Base-by-base conservation (phyloP, 768 basidiomycete genomes). In the Leccinum disarticulatum region DNA sequence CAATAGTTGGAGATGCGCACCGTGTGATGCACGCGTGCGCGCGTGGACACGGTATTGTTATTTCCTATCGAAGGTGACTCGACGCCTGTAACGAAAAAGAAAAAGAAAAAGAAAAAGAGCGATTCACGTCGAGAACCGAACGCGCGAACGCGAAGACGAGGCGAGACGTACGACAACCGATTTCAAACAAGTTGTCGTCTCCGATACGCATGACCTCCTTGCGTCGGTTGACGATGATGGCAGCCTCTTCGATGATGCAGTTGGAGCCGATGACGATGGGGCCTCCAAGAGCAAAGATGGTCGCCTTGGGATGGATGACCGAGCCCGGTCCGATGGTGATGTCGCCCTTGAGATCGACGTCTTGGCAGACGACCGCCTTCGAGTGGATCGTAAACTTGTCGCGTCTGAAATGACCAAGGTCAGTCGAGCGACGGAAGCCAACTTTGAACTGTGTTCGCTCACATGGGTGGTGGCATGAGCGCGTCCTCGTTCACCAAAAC, bases 181-280 rank as follows among this genome's bases (percentile, higher is more conserved):
- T 93, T 76, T 97, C 93, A 68, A 99, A 96, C 59, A 95, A 78
- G 72, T 98, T 98, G 61, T 91, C 87, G 71, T 96, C 88, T 6
- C 96, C 96, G 52, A 99, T 93, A 19, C 87, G 85, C 93, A 98
- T 93, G 36, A 89, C 84, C 68, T 93, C 90, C 67, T 90, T 93
- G 56, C 61, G 90, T 85, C 92, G 81, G 74, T 98, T 98, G 54
- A 97, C 88, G 62, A 99, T 85, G 66, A 97, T 88, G 6, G 85
- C 91, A 11, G 83, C 84, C 71, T 99, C 97, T 69, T 98, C 97
- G 58, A 98, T 85, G 66, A 98, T 91, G 69, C 93, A 95, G 55
- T 88, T 84, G 22, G 83, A 78, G 14, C 95, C 96, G 55, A 99
- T 89, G 49, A 94, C 81, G 64, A 99, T 95, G 3, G 94, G 91